phyloP scores from a whole-genome alignment of 495 filamentous ascomycete genomes.

The Gamarada debralockiae region DNA sequence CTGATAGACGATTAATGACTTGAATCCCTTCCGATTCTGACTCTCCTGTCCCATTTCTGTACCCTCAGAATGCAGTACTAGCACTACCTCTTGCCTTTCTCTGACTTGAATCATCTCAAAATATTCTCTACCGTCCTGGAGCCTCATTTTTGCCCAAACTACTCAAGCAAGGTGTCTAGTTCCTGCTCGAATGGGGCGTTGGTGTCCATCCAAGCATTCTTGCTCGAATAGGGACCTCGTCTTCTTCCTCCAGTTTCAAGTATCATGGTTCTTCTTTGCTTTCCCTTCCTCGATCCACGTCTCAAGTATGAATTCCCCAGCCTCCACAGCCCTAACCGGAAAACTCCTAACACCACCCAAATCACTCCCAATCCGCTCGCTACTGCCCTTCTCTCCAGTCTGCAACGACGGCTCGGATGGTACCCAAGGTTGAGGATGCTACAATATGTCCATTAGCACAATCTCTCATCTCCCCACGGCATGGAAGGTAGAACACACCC shows the following conservation, averaged over 20 bases:
- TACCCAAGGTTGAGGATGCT: slow-evolving; percentile 64
- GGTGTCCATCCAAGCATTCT: too few species aligned
- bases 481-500: slow-evolving; percentile 31
- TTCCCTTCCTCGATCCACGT: slow-evolving; percentile 61
- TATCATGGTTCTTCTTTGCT: slow-evolving; percentile 14
- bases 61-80: too few species aligned
- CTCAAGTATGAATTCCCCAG: slow-evolving; percentile 63
- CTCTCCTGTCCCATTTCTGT: too few species aligned
- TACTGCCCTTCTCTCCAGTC: slow-evolving; percentile 32
- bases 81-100: too few species aligned
- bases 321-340: slow-evolving; percentile 56
- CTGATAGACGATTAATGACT: too few species aligned
- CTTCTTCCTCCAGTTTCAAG: background rate
- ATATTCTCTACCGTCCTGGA: too few species aligned
- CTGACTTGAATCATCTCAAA: too few species aligned
- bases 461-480: background rate
- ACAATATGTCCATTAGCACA: background rate
- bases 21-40: too few species aligned
- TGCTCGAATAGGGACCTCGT: background rate
- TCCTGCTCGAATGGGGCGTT: too few species aligned
- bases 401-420: slow-evolving; percentile 50
- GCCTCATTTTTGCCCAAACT: too few species aligned
- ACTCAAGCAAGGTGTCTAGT: too few species aligned
- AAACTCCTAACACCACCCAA: slow-evolving; percentile 43
- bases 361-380: slow-evolving; percentile 31